Conservation (phyloP, 768 basidiomycete species). For the Tephrocybe rancida region DNA sequence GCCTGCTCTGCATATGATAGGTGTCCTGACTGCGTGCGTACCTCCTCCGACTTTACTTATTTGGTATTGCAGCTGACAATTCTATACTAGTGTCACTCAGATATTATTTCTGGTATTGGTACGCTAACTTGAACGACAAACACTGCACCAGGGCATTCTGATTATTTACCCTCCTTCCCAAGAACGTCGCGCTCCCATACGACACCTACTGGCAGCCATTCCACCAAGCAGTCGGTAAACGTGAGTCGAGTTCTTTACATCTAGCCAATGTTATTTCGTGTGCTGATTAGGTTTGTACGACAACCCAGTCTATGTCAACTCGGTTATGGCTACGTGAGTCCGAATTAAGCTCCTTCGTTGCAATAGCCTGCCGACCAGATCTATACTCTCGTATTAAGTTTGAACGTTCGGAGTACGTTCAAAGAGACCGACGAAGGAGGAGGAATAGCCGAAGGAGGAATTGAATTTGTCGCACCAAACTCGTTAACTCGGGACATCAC, state of each 20-base stretch:
- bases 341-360: background rate
- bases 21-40: constrained; percentile 9
- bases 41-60: too few relatives aligned
- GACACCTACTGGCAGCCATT: constrained; percentile 15
- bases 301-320: constrained; percentile 5
- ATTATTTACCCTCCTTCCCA: background rate
- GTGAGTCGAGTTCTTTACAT: background rate
- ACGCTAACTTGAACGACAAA: background rate
- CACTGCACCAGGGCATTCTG: background rate
- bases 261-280: too few relatives aligned
- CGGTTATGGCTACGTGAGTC: constrained; percentile 12
- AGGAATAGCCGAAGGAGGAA: too few relatives aligned
- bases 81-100: constrained; percentile 1
- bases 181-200: constrained; percentile 12
- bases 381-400: background rate
- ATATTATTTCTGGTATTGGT: constrained; percentile 11
- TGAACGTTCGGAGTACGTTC: constrained; percentile 9
- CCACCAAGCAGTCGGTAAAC: constrained; percentile 12
- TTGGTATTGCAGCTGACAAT: background rate
- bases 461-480: too few relatives aligned
- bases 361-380: background rate
- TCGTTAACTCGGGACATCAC: too few relatives aligned
- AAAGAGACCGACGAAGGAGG: constrained; percentile 1
- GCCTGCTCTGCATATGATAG: background rate
- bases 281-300: too few relatives aligned